These are phyloP conservation scores for Auriculariales sp. DNA, from an alignment of 768 basidiomycete genomes.

Conservation along the genomic window DNA sequence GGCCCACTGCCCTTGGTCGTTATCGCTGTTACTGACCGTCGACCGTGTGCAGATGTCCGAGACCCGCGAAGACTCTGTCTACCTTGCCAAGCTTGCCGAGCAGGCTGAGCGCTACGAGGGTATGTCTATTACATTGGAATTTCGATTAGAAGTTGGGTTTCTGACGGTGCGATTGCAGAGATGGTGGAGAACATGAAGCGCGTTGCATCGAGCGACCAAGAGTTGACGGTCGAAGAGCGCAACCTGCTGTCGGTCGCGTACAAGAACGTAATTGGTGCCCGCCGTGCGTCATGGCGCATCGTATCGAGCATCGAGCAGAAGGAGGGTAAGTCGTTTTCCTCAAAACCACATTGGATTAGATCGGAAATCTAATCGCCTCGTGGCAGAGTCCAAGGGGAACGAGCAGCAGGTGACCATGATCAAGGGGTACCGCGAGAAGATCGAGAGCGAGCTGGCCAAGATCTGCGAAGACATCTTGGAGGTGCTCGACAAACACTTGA, in stretches of 20 bases:
- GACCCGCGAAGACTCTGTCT: slow-evolving; percentile 29
- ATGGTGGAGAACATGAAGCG: slow-evolving; percentile 67
- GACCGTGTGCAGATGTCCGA: slow-evolving; percentile 7
- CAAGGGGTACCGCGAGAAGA: slow-evolving; percentile 55
- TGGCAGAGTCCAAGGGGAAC: slow-evolving; percentile 30
- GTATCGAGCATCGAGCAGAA: slow-evolving; percentile 64
- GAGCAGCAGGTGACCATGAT: slow-evolving; percentile 50
- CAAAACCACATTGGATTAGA: no score
- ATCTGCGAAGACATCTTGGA: slow-evolving; percentile 69
- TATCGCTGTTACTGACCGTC: neutral
- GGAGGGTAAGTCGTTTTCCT: no score
- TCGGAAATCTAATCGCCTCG: no score
- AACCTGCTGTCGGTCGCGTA: slow-evolving; percentile 81
- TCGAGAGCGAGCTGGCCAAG: slow-evolving; percentile 62
- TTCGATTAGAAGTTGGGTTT: neutral
- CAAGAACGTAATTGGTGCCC: slow-evolving; percentile 76
- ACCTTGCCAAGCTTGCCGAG: slow-evolving; percentile 71
- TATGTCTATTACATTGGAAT: slow-evolving; percentile 15
- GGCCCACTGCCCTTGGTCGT: neutral
- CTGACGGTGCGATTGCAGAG: slow-evolving; percentile 39
- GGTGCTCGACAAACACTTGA: slow-evolving; percentile 47
- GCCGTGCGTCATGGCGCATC: slow-evolving; percentile 75
- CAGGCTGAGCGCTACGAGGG: slow-evolving; percentile 86
- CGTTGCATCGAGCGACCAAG: slow-evolving; percentile 49
- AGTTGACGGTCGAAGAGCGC: slow-evolving; percentile 71